Base-by-base conservation (phyloP, 2,329 filamentous ascomycete genomes). In the Neofusicoccum umdonicola region DNA sequence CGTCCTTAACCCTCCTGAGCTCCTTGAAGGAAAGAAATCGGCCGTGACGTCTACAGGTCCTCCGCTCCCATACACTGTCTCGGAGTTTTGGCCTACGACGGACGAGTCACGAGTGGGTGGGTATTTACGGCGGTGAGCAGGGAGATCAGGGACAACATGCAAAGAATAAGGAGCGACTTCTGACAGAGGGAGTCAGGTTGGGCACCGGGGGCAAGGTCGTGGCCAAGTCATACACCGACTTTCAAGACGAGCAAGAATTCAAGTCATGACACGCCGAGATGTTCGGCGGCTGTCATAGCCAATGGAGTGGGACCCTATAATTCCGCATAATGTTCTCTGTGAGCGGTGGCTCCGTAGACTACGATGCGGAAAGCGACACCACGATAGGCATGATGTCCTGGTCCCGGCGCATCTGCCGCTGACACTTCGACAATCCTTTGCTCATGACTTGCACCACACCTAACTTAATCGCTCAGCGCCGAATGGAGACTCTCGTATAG, bases 121-220 rank as follows among this genome's bases (percentile, higher is more conserved):
- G 83, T n/a, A 83, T 83, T 9, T 85, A 85, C 69, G 79, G 80
- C 42, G 83, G 83, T 13, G 74, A 77, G 37, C 82, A 82, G 81
- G 77, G 79, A 31, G 79, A 80, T 63, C 73, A 79, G n/a, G 79
- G 79, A 4, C 76, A 77, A 67, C 75, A 77, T 70, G 78, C 77
- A 13, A 70, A 69, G n/a, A 73, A 78, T 65, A 83, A 82, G 70
- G 76, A 74, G 50, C 74, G 73, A 64, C 66, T 82, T 64, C 69
- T 81, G 65, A 70, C 71, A 37, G 81, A 83, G 67, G 80, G 81
- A 4, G 76, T 82, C 4, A 70, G 67, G 58, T 82, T 82, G 69
- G 79, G 81, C 70, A 73, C 71, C 15, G 73, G 69, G 50, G 79
- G 77, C 22, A 79, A 75, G 69, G 80, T 77, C 47, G 74, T 77